Evolutionary conservation across 495 filamentous ascomycete species (phyloP).

Genomic region (Podospora comata): DNA sequence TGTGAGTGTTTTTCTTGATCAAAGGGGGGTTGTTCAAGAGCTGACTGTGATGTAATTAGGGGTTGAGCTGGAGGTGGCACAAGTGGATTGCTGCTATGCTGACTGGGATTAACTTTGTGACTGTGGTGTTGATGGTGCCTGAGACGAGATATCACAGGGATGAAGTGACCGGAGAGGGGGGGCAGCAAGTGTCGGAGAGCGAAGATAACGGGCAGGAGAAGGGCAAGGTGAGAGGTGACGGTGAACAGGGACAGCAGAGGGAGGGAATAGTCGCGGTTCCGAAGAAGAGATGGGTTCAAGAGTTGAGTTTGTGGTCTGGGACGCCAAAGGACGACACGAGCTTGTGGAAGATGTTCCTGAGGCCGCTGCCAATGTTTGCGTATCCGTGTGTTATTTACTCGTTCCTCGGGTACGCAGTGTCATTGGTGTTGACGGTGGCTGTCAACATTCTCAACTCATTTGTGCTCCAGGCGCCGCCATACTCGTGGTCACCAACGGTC

Average conservation of each 20-base stretch:
- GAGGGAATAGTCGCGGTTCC: constrained; percentile 7
- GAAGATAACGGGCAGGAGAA: background rate
- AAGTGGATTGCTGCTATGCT: constrained; percentile 38
- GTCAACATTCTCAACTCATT: constrained; percentile 65
- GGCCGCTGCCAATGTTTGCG: constrained; percentile 40
- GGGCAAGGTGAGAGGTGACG: background rate
- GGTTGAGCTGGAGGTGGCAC: constrained; percentile 41
- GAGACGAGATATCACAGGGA: constrained; percentile 40
- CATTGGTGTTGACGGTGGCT: constrained; percentile 55
- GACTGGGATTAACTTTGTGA: constrained; percentile 32
- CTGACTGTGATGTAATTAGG: constrained; percentile 1
- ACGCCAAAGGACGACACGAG: constrained; percentile 19
- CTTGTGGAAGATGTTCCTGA: constrained; percentile 31
- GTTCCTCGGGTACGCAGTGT: constrained; percentile 43
- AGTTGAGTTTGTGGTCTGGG: constrained; percentile 32
- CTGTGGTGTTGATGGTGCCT: constrained; percentile 38
- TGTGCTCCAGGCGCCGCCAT: constrained; percentile 61
- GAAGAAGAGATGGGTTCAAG: constrained; percentile 29
- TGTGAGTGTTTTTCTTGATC: background rate
- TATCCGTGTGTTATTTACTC: constrained; percentile 45
- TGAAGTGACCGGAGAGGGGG: constrained; percentile 14
- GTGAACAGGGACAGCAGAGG: background rate
- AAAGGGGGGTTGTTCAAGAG: background rate
- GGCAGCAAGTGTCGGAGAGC: background rate
- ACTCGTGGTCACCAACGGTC: constrained; percentile 54